phyloP scores from a whole-genome alignment of 352 stramenopile genomes.

The Globisporangium irregulare region DNA sequence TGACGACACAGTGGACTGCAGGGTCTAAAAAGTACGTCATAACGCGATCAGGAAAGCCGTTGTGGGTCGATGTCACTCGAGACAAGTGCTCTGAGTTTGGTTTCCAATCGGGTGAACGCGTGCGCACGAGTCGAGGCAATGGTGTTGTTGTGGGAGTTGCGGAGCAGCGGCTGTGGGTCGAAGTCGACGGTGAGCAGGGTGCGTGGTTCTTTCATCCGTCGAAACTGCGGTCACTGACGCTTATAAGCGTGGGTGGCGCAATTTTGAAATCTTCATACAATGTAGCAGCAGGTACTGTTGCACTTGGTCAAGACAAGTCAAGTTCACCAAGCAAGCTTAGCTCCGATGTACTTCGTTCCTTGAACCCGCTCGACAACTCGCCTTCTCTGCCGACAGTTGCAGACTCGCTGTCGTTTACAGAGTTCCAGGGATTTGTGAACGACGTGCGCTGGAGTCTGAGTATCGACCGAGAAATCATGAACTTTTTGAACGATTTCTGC shows the following conservation, averaged over 20 bases:
- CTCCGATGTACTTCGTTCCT: neutral
- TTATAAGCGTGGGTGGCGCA: constrained; percentile 13
- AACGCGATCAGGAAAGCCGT: constrained; percentile 50
- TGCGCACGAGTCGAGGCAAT: constrained; percentile 73
- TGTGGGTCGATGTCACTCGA: constrained; percentile 69
- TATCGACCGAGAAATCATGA: constrained; percentile 40
- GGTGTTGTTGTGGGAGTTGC: constrained; percentile 65
- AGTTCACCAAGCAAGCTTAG: neutral
- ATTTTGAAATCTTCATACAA: neutral
- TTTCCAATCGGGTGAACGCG: constrained; percentile 53
- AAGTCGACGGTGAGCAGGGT: constrained; percentile 72
- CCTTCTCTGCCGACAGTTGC: neutral
- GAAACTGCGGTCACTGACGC: constrained; percentile 44
- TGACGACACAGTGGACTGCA: constrained; percentile 53
- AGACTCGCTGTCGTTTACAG: constrained; percentile 14
- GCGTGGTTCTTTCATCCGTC: constrained; percentile 81
- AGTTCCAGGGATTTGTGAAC: constrained; percentile 28
- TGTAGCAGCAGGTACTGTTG: neutral
- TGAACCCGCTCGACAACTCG: too few relatives aligned
- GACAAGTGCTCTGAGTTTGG: constrained; percentile 35
- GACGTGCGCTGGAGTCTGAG: constrained; percentile 39
- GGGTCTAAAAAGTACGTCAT: constrained; percentile 49
- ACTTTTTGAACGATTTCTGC: constrained; percentile 48
- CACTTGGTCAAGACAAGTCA: neutral
- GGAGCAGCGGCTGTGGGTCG: constrained; percentile 65